These are phyloP conservation scores for Sporothrix schenckii DNA, from an alignment of 2,329 filamentous ascomycete species.

Conservation along the genomic window DNA sequence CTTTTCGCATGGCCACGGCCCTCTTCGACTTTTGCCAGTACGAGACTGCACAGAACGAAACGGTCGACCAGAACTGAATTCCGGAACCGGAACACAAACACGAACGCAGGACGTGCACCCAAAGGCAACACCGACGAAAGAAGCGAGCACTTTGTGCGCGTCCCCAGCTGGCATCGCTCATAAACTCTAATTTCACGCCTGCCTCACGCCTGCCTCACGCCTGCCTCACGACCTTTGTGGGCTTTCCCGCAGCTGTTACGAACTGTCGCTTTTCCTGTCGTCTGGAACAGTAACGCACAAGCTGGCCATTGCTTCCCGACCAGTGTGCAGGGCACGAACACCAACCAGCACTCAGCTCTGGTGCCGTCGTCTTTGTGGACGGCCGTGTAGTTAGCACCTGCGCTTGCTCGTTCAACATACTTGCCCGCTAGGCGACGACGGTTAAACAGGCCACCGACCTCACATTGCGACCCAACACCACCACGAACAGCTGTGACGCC, in stretches of 20 bases:
- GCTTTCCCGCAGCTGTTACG: not conserved
- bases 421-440: not conserved
- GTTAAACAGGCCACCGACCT: constrained; percentile 2
- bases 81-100: constrained; percentile 11
- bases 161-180: constrained; percentile 7
- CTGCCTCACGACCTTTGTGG: not conserved
- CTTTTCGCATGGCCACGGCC: not conserved
- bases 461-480: not conserved
- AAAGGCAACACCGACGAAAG: not conserved
- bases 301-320: not conserved
- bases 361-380: not conserved
- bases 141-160: not conserved
- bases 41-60: constrained; percentile 7
- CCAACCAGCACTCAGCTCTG: not conserved
- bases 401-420: constrained; percentile 1
- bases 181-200: constrained; percentile 4
- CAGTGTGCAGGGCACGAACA: not conserved
- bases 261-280: not conserved
- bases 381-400: constrained; percentile 7
- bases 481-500: not conserved
- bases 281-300: not conserved
- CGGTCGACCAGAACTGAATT: constrained; percentile 2
- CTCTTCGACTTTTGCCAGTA: not conserved
- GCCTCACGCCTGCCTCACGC: not conserved
- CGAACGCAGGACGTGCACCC: not conserved